phyloP scores from a whole-genome alignment of 805 yeast species.

The Metschnikowia lochheadii region DNA sequence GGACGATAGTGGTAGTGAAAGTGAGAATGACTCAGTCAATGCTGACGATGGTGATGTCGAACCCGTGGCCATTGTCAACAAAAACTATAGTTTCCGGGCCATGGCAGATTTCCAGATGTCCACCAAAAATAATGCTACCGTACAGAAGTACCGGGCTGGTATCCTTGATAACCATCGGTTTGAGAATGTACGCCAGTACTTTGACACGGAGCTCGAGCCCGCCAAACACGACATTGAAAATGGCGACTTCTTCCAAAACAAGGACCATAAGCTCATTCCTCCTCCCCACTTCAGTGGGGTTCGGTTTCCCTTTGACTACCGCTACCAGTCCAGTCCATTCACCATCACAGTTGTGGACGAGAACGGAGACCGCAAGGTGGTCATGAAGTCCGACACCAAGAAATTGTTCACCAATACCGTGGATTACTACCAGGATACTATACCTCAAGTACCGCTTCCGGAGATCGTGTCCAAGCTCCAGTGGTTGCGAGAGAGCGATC shows the following conservation, averaged over 20 bases:
- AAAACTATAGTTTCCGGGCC: conserved; percentile 73
- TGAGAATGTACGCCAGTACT: conserved; percentile 23
- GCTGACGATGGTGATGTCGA: conserved; percentile 23
- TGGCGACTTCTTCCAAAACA: conserved; percentile 23
- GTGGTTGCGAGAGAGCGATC: conserved; percentile 32
- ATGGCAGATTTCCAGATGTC: conserved; percentile 83
- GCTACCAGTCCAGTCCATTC: conserved; percentile 68
- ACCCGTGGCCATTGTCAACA: conserved; percentile 66
- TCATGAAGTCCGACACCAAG: conserved; percentile 40
- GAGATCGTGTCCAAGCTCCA: conserved; percentile 38
- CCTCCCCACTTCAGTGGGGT: conserved; percentile 80
- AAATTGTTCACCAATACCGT: conserved; percentile 54
- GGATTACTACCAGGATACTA: conserved; percentile 39
- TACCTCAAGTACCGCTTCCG: conserved; percentile 49
- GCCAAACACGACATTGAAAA: conserved; percentile 28
- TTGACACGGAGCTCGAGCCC: conserved; percentile 20
- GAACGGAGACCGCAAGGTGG: conserved; percentile 55
- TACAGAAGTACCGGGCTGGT: conserved; percentile 26
- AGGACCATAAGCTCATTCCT: conserved; percentile 66
- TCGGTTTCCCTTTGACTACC: conserved; percentile 72
- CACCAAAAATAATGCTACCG: conserved; percentile 47
- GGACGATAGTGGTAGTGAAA: neutral
- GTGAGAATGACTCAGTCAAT: neutral
- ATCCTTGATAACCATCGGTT: conserved; percentile 24
- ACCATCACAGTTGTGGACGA: conserved; percentile 47